Evolutionary conservation across 805 yeast genomes (phyloP).

Genomic region (Kuraishia hungarica): DNA sequence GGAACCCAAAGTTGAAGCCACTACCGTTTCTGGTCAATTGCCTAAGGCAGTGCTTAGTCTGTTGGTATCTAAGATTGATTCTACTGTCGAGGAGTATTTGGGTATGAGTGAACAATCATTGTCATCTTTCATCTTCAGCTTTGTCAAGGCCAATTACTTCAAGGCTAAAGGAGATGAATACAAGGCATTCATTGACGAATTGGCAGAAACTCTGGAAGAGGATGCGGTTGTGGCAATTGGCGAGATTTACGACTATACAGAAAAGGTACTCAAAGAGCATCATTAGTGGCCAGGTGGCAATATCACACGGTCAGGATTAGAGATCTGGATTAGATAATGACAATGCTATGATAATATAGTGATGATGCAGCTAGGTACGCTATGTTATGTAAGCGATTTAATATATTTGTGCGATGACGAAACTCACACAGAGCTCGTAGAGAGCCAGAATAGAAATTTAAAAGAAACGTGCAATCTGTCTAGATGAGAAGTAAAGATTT

Average conservation of each 20-base stretch:
- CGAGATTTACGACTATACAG: conserved; percentile 6
- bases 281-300: too few relatives aligned
- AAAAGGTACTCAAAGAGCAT: neutral
- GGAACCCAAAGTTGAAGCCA: neutral
- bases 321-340: too few relatives aligned
- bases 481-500: too few relatives aligned
- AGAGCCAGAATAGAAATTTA: too few relatives aligned
- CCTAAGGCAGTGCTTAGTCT: conserved; percentile 11
- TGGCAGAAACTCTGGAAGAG: conserved; percentile 39
- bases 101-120: conserved; percentile 47
- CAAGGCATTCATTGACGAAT: conserved; percentile 30
- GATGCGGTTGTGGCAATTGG: conserved; percentile 24
- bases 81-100: conserved; percentile 39
- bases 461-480: too few relatives aligned
- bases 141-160: conserved; percentile 25
- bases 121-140: conserved; percentile 31
- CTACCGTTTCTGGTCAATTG: conserved; percentile 5
- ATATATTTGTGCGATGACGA: too few relatives aligned
- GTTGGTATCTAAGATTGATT: conserved; percentile 28
- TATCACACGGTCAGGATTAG: too few relatives aligned
- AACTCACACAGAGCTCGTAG: too few relatives aligned
- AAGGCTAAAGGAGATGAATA: conserved; percentile 21
- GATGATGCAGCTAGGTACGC: too few relatives aligned
- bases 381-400: too few relatives aligned
- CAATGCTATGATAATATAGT: too few relatives aligned